phyloP scores from a whole-genome alignment of 2,329 filamentous ascomycete genomes.

The Amylocarpus encephaloides region DNA sequence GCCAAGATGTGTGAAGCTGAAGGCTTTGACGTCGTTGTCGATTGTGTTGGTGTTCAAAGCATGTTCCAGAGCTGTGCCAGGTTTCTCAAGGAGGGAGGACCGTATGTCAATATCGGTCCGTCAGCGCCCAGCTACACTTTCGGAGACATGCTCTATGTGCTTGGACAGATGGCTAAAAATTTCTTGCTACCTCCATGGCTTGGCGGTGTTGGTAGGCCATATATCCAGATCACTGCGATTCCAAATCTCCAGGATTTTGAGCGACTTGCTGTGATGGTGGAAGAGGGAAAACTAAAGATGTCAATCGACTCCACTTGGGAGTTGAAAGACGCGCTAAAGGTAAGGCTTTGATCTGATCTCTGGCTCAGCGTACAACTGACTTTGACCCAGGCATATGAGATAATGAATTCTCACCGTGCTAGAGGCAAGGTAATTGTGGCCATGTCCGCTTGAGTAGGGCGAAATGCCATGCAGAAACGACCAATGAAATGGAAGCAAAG shows the following conservation, averaged over 20 bases:
- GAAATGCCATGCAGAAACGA: background rate
- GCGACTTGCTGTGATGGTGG: constrained; percentile 32
- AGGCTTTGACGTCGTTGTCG: constrained; percentile 42
- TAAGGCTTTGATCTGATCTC: background rate
- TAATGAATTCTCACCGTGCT: constrained; percentile 32
- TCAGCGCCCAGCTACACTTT: constrained; percentile 33
- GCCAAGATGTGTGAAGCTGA: constrained; percentile 27
- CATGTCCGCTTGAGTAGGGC: background rate
- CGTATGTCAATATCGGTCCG: constrained; percentile 39
- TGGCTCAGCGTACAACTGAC: background rate
- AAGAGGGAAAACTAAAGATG: constrained; percentile 32
- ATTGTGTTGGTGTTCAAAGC: constrained; percentile 43
- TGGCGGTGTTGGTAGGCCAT: constrained; percentile 32
- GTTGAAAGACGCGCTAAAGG: constrained; percentile 34
- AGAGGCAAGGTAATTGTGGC: constrained; percentile 34
- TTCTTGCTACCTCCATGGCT: constrained; percentile 33
- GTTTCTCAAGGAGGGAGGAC: constrained; percentile 35
- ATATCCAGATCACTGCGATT: constrained; percentile 3
- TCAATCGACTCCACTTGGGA: constrained; percentile 35
- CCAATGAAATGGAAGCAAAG: background rate
- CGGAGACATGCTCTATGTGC: constrained; percentile 28
- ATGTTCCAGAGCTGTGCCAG: constrained; percentile 37
- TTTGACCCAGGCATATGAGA: constrained; percentile 28
- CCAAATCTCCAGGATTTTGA: constrained; percentile 31
- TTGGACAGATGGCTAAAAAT: constrained; percentile 35